Evolutionary conservation across 148 eudicot species (phyloP), one percentile per base, ranked within the genome.

Genomic region (Rhododendron williamsianum): DNA sequence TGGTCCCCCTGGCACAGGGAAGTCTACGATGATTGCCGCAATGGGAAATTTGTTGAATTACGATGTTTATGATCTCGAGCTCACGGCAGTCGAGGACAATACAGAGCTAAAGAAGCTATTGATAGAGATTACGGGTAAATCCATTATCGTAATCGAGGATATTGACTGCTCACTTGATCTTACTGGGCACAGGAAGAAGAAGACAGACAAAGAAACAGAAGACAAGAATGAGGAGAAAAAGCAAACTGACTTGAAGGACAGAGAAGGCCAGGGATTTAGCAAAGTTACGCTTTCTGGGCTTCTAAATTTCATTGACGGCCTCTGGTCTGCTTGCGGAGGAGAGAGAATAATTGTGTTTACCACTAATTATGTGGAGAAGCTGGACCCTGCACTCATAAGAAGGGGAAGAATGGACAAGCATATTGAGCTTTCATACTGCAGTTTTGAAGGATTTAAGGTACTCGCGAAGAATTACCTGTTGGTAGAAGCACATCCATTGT

Each of bases 361-460:
- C 4, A 93, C 93, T 0, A 93, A 93, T 30, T 81, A 89, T 76
- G 89, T 91, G 52, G 93, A 92, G 51, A 90, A 88, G 78, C 92
- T 93, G 51, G 95, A 93, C 49, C 93, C 94, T 25, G 95, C 95
- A 3, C 87, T 93, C 72, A 89, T 91, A 54, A 81, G 95, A 41
- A 87, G 86, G 12, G 95, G 95, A 6, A 84, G 94, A 63, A 93
- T 92, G 95, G 95, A 93, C 65, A 90, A 84, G 86, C 95, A 93
- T 45, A 90, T 93, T 2, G 91, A 92, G 86, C 85, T 93, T 83
- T 86, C 91, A 0, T 92, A 92, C 35, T 93, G 94, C 46, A 80
- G 88, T 52, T 91, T 89, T 13, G 91, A 92, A 56, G 93, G 93
- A 80, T 92, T 93, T 84, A 92, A 87, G 85, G 92, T 91, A 10